phyloP scores from a whole-genome alignment of 2,329 filamentous ascomycete genomes.

The Thermomyces lanuginosus region DNA sequence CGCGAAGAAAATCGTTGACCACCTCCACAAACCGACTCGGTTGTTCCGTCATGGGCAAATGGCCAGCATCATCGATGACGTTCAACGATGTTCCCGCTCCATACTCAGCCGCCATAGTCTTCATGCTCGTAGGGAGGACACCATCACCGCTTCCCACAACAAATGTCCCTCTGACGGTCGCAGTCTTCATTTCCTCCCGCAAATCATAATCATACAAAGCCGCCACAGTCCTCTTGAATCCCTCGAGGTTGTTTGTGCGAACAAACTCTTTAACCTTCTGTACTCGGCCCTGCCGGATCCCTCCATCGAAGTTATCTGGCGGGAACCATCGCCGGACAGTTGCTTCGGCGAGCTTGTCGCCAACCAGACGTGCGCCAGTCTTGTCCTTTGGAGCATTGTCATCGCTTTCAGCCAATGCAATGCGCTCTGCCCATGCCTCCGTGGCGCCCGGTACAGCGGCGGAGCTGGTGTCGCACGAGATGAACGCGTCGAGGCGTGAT shows the following conservation, averaged over 20 bases:
- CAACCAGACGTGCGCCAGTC: constrained; percentile 43
- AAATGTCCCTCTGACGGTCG: constrained; percentile 38
- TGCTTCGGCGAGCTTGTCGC: constrained; percentile 45
- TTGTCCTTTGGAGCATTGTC: constrained; percentile 28
- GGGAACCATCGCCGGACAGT: constrained; percentile 68
- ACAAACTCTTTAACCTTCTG: constrained; percentile 53
- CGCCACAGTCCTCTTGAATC: constrained; percentile 69
- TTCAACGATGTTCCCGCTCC: constrained; percentile 44
- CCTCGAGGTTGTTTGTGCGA: constrained; percentile 48
- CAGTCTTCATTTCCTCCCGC: constrained; percentile 25
- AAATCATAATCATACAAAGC: constrained; percentile 37
- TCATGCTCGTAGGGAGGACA: constrained; percentile 64
- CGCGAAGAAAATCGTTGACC: constrained; percentile 40
- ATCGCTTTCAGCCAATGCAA: constrained; percentile 42
- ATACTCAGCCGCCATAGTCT: constrained; percentile 47
- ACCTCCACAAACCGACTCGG: constrained; percentile 51
- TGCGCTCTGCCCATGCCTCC: constrained; percentile 63
- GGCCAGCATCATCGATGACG: constrained; percentile 54
- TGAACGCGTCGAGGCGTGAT: constrained; percentile 40
- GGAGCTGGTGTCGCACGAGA: constrained; percentile 66
- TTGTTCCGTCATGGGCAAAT: constrained; percentile 71
- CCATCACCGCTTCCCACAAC: constrained; percentile 60
- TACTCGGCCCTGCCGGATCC: constrained; percentile 34
- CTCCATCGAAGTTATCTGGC: constrained; percentile 38
- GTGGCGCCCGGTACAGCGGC: constrained; percentile 57